A percentile compares a stretch with the other conserved stretches of the same genome.
These are phyloP conservation scores for Euphrasia arctica DNA, from an alignment of 305 asterid species.

Conservation along the genomic window DNA sequence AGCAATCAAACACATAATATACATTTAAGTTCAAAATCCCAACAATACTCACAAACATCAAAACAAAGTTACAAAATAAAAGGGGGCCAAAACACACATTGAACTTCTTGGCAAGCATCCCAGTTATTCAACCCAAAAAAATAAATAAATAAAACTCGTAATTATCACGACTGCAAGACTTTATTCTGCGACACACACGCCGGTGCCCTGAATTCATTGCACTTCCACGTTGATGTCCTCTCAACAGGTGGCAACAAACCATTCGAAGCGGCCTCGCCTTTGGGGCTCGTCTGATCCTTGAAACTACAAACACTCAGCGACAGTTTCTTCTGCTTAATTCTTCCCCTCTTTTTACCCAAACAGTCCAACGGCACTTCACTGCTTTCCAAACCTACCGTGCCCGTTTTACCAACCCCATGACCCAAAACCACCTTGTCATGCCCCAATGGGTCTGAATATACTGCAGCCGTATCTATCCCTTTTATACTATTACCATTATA, in stretches of 20 bases:
- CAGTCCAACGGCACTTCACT: conserved; percentile 45
- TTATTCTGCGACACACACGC: conserved; percentile 54
- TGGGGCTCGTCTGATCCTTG: conserved; percentile 54
- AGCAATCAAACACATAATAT: conserved; percentile 45
- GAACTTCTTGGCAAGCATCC: conserved; percentile 29
- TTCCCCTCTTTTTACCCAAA: conserved; percentile 50
- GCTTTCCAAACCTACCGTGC: conserved; percentile 32
- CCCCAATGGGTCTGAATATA: conserved; percentile 48
- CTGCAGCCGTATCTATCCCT: conserved; percentile 31
- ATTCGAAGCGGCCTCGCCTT: conserved; percentile 40
- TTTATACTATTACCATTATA: conserved; percentile 31
- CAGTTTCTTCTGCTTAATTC: conserved; percentile 65
- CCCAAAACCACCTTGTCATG: conserved; percentile 31
- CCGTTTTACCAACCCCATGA: conserved; percentile 26
- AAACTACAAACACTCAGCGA: conserved; percentile 74
- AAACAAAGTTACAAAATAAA: conserved; percentile 4
- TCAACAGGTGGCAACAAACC: conserved; percentile 41
- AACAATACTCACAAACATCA: conserved; percentile 37
- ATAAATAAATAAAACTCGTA: conserved; percentile 4
- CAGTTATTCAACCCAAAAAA: not conserved
- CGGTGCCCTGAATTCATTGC: conserved; percentile 64
- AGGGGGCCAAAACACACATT: conserved; percentile 18
- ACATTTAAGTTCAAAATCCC: conserved; percentile 42
- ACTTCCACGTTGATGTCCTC: conserved; percentile 66
- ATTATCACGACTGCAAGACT: conserved; percentile 52